Evolutionary conservation across 305 asterid genomes (phyloP), one percentile per base, ranked within the genome.

Genomic region (Stenogyne calaminthoides): DNA sequence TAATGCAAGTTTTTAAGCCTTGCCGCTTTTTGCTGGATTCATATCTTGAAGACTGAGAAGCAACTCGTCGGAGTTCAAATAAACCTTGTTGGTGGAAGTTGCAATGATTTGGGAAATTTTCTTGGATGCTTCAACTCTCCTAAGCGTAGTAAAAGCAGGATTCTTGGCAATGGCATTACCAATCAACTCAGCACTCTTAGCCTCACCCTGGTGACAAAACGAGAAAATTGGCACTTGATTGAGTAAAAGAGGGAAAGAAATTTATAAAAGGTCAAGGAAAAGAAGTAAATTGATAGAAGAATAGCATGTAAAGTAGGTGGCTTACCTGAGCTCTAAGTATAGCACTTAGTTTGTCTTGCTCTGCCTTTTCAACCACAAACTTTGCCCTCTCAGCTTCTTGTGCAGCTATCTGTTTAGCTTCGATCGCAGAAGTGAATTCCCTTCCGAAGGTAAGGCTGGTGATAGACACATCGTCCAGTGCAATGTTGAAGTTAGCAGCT

Each of bases 311-410:
- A 55, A 0, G 6, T 9, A 25, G 29, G 29, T 25, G 29, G 29
- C 2, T 25, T 25, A 90, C 96, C 94, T 86, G 92, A 39, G 96
- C 96, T 77, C 88, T 82, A 70, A 90, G 88, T 47, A 88, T 70
- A 78, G 95, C 96, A 77, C 91, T 86, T 66, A 18, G 80, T 80
- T 90, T 88, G 80, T 90, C 96, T 81, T 86, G 96, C 82, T 90
- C 92, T 64, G 93, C 93, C 58, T 88, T 90, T 52, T 90, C 95
- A 34, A 90, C 95, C 46, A 87, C 88, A 52, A 87, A 87, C 83
- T 90, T 90, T 19, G 93, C 91, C 70, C 93, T 88, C 76, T 90
- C 93, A 27, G 93, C 93, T 75, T 88, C 96, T 80, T 88, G 97
- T 18, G 95, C 93, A 74, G 97, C 90, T 36, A 90, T 86, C 73